Evolutionary conservation across 306 rosid genomes (phyloP).

Genomic region (Quercus wislizeni): DNA sequence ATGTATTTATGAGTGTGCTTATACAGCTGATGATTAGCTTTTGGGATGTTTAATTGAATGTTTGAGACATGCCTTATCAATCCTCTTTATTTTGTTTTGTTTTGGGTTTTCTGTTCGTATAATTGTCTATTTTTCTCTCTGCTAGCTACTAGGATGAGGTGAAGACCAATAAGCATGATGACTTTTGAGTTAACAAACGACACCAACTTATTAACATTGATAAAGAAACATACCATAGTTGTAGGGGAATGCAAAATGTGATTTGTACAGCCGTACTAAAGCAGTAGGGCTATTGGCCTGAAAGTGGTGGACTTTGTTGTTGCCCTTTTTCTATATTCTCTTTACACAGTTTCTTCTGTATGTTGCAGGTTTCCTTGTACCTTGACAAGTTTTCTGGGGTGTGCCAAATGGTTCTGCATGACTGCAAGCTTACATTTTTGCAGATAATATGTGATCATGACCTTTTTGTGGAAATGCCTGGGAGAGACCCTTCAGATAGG

Average conservation of each 20-base stretch:
- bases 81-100: too few relatives aligned
- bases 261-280: background rate
- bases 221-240: background rate
- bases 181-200: background rate
- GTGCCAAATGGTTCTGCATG: conserved; percentile 90
- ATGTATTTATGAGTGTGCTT: background rate
- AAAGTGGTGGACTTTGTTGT: conserved; percentile 7
- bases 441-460: conserved; percentile 95
- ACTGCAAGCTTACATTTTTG: conserved; percentile 91
- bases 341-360: conserved; percentile 12
- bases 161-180: background rate
- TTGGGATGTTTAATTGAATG: background rate
- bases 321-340: background rate
- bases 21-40: background rate
- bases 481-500: conserved; percentile 99
- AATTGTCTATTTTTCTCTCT: background rate
- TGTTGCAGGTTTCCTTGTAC: conserved; percentile 86
- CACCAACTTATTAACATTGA: background rate
- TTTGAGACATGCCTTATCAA: background rate
- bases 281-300: background rate
- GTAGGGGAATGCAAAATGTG: background rate
- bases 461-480: conserved; percentile 99
- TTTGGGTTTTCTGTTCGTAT: background rate
- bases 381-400: conserved; percentile 97
- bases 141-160: background rate